These are phyloP conservation scores for Kockiozyma suomiensis DNA, from an alignment of 805 yeast species.

Conservation along the genomic window DNA sequence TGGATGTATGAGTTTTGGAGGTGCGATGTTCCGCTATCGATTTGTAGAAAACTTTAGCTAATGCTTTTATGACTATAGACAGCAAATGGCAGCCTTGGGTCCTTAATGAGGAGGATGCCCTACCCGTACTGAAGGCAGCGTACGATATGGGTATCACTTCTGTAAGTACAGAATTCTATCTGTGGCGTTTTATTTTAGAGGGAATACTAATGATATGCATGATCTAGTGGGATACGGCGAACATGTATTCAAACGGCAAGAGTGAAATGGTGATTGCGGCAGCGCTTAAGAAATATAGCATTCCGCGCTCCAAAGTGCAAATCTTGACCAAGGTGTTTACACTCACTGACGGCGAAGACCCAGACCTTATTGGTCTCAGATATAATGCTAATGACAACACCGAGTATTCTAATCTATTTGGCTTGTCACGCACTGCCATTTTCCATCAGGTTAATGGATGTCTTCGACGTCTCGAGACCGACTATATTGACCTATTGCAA, in stretches of 20 bases:
- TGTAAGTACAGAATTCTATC: background rate
- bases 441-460: conserved; percentile 49
- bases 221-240: conserved; percentile 49
- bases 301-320: conserved; percentile 55
- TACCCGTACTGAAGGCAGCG: conserved; percentile 10
- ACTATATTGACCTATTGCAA: conserved; percentile 54
- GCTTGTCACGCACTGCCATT: conserved; percentile 51
- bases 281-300: conserved; percentile 54
- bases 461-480: conserved; percentile 48
- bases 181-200: background rate
- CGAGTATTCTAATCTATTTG: conserved; percentile 53
- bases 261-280: conserved; percentile 52
- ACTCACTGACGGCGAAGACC: background rate
- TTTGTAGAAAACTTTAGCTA: too few species aligned
- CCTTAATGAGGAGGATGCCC: conserved; percentile 8
- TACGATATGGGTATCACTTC: conserved; percentile 47
- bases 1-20: conserved; percentile 28
- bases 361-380: background rate
- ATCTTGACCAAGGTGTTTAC: background rate
- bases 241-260: conserved; percentile 51
- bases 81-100: conserved; percentile 16
- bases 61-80: background rate
- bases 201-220: background rate
- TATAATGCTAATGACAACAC: conserved; percentile 29
- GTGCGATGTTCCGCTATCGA: background rate